phyloP scores from a whole-genome alignment of 441 rosid genomes.

The Syzygium syzygioides region DNA sequence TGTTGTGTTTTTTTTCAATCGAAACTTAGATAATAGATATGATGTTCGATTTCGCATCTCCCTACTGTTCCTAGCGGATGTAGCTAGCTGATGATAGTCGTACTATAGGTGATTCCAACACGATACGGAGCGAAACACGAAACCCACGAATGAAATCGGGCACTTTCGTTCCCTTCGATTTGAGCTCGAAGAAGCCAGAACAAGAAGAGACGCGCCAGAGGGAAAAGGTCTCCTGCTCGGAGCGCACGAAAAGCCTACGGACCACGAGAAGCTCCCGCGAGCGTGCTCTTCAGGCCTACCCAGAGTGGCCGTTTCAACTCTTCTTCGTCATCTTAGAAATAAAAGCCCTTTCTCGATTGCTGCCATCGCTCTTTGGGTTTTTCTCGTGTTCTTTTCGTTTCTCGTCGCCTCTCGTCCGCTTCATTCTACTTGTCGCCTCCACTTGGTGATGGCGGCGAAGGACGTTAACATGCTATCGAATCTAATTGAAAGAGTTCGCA shows the following conservation, averaged over 20 bases:
- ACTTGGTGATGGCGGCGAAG: fast-evolving
- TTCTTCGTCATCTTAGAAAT: too few relatives aligned
- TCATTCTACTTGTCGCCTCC: background rate
- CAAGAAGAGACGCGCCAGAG: fast-evolving
- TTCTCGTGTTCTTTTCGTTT: too few relatives aligned
- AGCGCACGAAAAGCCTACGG: fast-evolving
- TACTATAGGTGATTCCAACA: background rate
- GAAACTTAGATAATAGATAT: too few relatives aligned
- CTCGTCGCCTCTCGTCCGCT: background rate
- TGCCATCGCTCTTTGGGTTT: too few relatives aligned
- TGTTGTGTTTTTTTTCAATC: too few relatives aligned
- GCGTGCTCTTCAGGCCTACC: background rate
- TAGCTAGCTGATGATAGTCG: fast-evolving
- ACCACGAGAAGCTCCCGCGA: fast-evolving
- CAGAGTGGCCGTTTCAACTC: too few relatives aligned
- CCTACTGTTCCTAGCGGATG: background rate
- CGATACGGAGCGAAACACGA: fast-evolving
- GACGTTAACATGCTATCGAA: fast-evolving
- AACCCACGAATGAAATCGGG: fast-evolving
- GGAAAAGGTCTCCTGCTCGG: fast-evolving
- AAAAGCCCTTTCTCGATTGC: too few relatives aligned
- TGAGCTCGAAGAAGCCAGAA: fast-evolving
- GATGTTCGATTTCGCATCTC: background rate
- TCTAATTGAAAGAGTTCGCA: background rate
- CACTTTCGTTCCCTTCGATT: fast-evolving